Evolutionary conservation across 1,139 yeast species (phyloP).

Genomic region (Yamadazyma dendronema): DNA sequence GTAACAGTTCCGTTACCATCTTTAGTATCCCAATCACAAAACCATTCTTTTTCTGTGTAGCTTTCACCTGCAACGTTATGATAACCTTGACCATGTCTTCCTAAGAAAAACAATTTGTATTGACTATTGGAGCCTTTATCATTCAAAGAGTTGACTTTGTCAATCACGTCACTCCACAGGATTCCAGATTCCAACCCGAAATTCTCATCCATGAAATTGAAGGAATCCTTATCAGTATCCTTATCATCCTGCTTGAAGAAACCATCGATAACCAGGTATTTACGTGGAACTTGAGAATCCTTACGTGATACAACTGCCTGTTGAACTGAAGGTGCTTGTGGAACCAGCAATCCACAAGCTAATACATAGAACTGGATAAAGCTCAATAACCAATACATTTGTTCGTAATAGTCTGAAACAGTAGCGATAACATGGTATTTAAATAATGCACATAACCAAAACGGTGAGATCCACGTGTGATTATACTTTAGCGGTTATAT

Average conservation of each 20-base stretch:
- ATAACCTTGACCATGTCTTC: conserved; percentile 43
- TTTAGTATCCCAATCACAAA: conserved; percentile 29
- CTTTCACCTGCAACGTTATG: conserved; percentile 32
- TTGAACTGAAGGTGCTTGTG: not conserved
- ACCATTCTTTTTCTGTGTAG: conserved; percentile 25
- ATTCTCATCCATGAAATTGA: conserved; percentile 7
- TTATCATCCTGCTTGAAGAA: conserved; percentile 11
- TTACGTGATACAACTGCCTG: not conserved
- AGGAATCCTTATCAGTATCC: conserved; percentile 5
- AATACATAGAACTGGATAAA: too few species aligned
- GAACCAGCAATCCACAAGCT: not conserved
- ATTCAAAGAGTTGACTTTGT: conserved; percentile 13
- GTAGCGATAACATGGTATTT: too few species aligned
- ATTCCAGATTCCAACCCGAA: conserved; percentile 9
- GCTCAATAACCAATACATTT: too few species aligned
- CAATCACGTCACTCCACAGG: conserved; percentile 14
- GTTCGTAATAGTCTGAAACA: too few species aligned
- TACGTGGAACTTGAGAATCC: conserved; percentile 6
- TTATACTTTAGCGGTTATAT: too few species aligned
- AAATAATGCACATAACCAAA: too few species aligned
- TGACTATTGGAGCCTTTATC: conserved; percentile 8
- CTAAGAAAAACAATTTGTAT: conserved; percentile 33
- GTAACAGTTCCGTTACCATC: conserved; percentile 30
- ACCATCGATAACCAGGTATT: conserved; percentile 8
- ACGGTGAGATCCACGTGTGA: too few species aligned